Percentiles rank a stretch among this genome's conserved stretches.
Conservation (phyloP, 2,329 filamentous ascomycete genomes). For the Epichloe hybrida region DNA sequence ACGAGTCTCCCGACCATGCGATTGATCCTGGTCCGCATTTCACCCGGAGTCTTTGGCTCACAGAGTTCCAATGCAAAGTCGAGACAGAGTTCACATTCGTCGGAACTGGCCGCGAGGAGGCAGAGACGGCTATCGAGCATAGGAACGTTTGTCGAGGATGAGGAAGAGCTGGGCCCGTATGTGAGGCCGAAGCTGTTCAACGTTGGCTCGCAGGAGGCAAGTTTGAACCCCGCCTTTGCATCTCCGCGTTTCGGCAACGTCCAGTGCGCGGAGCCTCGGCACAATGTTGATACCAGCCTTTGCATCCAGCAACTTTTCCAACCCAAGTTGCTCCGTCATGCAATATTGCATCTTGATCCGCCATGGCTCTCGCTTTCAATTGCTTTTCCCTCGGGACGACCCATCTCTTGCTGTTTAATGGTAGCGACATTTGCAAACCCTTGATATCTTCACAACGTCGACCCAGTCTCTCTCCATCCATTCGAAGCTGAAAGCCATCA, state of each 20-base stretch:
- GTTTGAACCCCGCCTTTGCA: not conserved
- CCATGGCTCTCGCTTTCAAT: too few relatives aligned
- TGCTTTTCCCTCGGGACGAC: too few relatives aligned
- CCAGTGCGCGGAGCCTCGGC: too few relatives aligned
- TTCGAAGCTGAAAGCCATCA: not conserved
- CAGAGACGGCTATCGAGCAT: slow-evolving; percentile 1
- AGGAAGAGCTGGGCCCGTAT: not conserved
- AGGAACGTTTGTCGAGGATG: not conserved
- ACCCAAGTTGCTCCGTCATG: too few relatives aligned
- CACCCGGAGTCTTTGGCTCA: slow-evolving; percentile 1
- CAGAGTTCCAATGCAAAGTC: not conserved
- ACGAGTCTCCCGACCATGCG: slow-evolving; percentile 17
- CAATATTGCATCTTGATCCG: not conserved
- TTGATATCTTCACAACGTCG: not conserved
- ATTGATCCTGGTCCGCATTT: slow-evolving; percentile 8
- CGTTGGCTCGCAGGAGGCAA: not conserved
- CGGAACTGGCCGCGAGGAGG: not conserved
- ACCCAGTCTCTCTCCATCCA: not conserved
- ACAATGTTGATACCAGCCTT: too few relatives aligned
- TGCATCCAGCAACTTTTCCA: too few relatives aligned
- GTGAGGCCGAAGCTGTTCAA: not conserved
- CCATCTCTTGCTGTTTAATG: too few relatives aligned
- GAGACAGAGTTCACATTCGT: not conserved
- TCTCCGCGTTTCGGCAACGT: not conserved
- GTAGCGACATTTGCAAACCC: too few relatives aligned